Conservation (phyloP, 495 filamentous ascomycete species). For the Penicillium robsamsonii region DNA sequence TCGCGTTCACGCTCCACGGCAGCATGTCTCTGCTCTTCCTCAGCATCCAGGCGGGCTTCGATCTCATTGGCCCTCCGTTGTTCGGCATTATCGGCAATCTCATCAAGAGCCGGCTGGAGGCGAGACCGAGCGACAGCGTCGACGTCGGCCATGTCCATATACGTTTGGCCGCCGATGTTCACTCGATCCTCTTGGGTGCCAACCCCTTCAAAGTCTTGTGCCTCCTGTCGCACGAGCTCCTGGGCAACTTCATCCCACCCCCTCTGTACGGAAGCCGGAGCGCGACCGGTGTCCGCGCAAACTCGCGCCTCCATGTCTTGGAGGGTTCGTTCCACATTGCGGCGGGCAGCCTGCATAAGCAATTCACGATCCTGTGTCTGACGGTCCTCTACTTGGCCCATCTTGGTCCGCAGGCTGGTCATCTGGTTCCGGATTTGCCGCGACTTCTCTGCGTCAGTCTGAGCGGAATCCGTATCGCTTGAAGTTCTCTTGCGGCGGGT, state of each 20-base stretch:
- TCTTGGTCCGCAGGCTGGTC: constrained; percentile 65
- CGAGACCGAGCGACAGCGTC: constrained; percentile 75
- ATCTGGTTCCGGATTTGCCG: constrained; percentile 76
- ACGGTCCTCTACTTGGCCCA: constrained; percentile 68
- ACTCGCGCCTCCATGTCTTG: constrained; percentile 77
- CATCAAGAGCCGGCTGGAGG: constrained; percentile 88
- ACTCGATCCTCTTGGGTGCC: constrained; percentile 60
- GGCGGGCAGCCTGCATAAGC: constrained; percentile 75
- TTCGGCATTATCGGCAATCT: constrained; percentile 77
- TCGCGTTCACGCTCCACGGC: constrained; percentile 53
- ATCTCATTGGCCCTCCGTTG: constrained; percentile 59
- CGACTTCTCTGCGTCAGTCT: constrained; percentile 66
- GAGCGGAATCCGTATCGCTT: constrained; percentile 62
- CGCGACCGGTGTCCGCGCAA: constrained; percentile 71
- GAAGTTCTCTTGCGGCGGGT: constrained; percentile 64
- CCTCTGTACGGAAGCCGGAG: constrained; percentile 63
- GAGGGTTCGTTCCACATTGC: constrained; percentile 76
- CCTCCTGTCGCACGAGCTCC: constrained; percentile 60
- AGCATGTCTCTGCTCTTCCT: constrained; percentile 46
- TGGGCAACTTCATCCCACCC: constrained; percentile 79
- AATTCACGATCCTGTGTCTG: constrained; percentile 72
- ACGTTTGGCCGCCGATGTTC: constrained; percentile 77
- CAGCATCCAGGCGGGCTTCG: constrained; percentile 54
- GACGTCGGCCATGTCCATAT: constrained; percentile 74
- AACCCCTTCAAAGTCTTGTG: constrained; percentile 59